phyloP scores from a whole-genome alignment of 148 eudicot species.

The Amaranthus palmeri region DNA sequence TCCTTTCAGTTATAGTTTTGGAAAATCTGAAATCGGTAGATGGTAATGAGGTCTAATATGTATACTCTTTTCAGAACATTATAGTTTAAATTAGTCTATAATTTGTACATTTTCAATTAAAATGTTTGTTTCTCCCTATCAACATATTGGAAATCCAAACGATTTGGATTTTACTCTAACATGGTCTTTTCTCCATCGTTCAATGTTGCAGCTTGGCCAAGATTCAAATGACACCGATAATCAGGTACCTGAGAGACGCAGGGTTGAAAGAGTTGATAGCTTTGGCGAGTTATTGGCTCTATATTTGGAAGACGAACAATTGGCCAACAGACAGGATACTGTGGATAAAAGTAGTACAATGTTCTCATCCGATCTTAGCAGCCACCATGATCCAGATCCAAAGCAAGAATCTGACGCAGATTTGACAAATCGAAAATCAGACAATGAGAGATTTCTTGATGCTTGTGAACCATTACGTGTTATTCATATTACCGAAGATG shows the following conservation, averaged over 20 bases:
- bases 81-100: no score
- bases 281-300: slow-evolving; percentile 21
- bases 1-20: no score
- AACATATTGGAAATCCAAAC: no score
- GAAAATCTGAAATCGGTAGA: no score
- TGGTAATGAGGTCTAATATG: no score
- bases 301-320: slow-evolving; percentile 21
- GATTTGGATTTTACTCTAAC: background rate
- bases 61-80: no score
- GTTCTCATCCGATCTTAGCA: slow-evolving; percentile 1
- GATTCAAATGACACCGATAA: slow-evolving; percentile 4
- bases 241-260: slow-evolving; percentile 4
- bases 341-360: background rate
- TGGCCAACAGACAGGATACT: slow-evolving; percentile 9
- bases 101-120: no score
- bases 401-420: background rate
- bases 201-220: slow-evolving; percentile 21
- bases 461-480: background rate
- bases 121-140: no score
- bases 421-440: background rate
- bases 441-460: background rate
- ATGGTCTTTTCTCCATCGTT: background rate
- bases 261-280: slow-evolving; percentile 7
- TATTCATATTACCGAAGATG: background rate
- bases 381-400: background rate